A percentile compares a stretch with the other conserved stretches of the same genome.
phyloP scores from a whole-genome alignment of 495 filamentous ascomycete species.

The Aspergillus indologenus region DNA sequence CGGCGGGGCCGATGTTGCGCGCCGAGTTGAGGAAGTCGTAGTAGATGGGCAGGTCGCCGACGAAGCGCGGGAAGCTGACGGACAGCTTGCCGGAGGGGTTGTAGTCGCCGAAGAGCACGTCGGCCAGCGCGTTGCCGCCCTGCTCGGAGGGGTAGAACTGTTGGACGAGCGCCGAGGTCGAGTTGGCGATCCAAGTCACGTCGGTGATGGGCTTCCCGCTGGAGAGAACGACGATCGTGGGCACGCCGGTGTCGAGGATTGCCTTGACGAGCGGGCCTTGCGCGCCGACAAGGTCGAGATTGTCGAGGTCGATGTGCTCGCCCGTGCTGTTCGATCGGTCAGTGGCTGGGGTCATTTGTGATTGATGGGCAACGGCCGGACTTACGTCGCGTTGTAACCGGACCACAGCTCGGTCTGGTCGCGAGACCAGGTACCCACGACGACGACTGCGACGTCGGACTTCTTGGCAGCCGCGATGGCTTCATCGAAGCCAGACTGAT shows the following conservation, averaged over 20 bases:
- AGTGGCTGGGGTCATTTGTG: neutral
- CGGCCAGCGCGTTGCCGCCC: slow-evolving; percentile 60
- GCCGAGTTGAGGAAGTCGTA: slow-evolving; percentile 70
- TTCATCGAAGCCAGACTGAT: slow-evolving; percentile 59
- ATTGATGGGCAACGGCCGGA: neutral
- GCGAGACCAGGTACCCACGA: slow-evolving; percentile 72
- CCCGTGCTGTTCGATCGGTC: slow-evolving; percentile 48
- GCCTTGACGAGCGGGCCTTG: slow-evolving; percentile 62
- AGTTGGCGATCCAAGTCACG: slow-evolving; percentile 57
- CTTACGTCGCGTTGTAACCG: slow-evolving; percentile 61
- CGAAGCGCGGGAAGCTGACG: slow-evolving; percentile 61
- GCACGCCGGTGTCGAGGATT: slow-evolving; percentile 60
- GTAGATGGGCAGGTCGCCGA: slow-evolving; percentile 64
- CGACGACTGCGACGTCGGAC: slow-evolving; percentile 66
- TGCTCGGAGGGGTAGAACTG: slow-evolving; percentile 70
- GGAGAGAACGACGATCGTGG: slow-evolving; percentile 66
- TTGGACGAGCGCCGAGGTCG: slow-evolving; percentile 59
- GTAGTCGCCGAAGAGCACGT: slow-evolving; percentile 64
- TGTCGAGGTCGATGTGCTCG: slow-evolving; percentile 64
- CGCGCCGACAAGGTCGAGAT: slow-evolving; percentile 65
- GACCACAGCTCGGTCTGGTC: slow-evolving; percentile 66
- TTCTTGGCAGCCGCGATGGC: slow-evolving; percentile 59
- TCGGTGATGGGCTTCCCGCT: slow-evolving; percentile 69
- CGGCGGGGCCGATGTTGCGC: slow-evolving; percentile 49
- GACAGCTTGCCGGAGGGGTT: slow-evolving; percentile 67